Percentiles rank a stretch among this genome's conserved stretches.
phyloP scores from a whole-genome alignment of 768 basidiomycete species.

The Boletellus ananiceps region DNA sequence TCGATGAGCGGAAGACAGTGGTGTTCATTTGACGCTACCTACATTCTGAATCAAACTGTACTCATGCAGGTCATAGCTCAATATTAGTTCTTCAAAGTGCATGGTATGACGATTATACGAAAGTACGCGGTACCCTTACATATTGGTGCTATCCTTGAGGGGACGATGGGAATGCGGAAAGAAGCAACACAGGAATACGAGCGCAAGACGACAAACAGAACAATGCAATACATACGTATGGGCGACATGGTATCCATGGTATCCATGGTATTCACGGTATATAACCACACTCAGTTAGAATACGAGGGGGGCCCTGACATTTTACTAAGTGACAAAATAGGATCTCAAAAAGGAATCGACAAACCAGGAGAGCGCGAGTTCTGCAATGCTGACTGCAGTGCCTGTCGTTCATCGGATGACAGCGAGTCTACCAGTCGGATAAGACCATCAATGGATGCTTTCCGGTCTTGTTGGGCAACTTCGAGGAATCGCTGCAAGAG shows the following conservation, averaged over 20 bases:
- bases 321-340: conserved; percentile 3
- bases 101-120: conserved; percentile 14
- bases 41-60: too few relatives aligned
- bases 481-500: conserved; percentile 63
- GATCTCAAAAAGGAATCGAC: conserved; percentile 18
- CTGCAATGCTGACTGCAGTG: conserved; percentile 59
- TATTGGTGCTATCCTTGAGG: conserved; percentile 8
- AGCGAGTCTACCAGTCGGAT: conserved; percentile 68
- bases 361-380: conserved; percentile 56
- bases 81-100: neutral
- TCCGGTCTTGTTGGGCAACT: conserved; percentile 68
- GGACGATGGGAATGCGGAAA: neutral
- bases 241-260: neutral
- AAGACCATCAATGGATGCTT: conserved; percentile 71
- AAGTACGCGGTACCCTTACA: conserved; percentile 19
- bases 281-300: conserved; percentile 19
- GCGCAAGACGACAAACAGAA: neutral
- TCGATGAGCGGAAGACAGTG: too few relatives aligned
- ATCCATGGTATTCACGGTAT: conserved; percentile 10
- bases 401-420: conserved; percentile 64
- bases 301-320: conserved; percentile 40
- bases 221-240: neutral
- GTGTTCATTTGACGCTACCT: too few relatives aligned
- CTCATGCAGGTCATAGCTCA: neutral
- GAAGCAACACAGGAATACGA: conserved; percentile 1